These are phyloP conservation scores for Sphaerobolus stellatus DNA, from an alignment of 1,284 basidiomycete genomes.

Conservation along the genomic window DNA sequence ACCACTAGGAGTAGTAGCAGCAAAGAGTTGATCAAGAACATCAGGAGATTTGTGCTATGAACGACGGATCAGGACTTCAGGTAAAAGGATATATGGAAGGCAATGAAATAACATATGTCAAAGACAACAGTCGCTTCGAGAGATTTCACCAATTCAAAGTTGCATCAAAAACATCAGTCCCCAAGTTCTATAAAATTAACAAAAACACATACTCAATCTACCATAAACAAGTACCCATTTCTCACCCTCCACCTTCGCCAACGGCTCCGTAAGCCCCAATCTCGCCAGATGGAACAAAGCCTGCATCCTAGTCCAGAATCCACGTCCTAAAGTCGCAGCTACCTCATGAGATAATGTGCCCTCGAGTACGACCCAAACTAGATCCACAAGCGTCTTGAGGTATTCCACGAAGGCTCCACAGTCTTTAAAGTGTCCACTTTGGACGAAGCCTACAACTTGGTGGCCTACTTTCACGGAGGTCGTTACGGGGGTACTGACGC, in stretches of 20 bases:
- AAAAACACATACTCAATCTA: neutral
- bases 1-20: no score
- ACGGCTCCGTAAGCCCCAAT: neutral
- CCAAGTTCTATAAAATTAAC: no score
- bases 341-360: constrained; percentile 29
- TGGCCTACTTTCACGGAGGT: constrained; percentile 36
- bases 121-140: constrained; percentile 43
- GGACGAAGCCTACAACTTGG: constrained; percentile 41
- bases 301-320: no score
- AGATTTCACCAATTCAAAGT: constrained; percentile 36
- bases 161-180: no score
- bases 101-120: constrained; percentile 19
- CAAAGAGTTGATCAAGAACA: constrained; percentile 23
- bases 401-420: constrained; percentile 42
- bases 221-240: constrained; percentile 3
- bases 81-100: neutral
- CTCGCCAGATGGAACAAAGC: neutral
- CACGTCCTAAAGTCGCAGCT: constrained; percentile 40
- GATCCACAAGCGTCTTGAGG: constrained; percentile 29
- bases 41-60: constrained; percentile 23
- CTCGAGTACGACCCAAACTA: constrained; percentile 33
- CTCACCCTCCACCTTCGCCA: neutral
- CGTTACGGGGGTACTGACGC: constrained; percentile 25
- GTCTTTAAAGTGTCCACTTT: constrained; percentile 28
- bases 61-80: neutral